Conservation (phyloP, 352 stramenopile genomes). For the Phytophthora niederhauseri region DNA sequence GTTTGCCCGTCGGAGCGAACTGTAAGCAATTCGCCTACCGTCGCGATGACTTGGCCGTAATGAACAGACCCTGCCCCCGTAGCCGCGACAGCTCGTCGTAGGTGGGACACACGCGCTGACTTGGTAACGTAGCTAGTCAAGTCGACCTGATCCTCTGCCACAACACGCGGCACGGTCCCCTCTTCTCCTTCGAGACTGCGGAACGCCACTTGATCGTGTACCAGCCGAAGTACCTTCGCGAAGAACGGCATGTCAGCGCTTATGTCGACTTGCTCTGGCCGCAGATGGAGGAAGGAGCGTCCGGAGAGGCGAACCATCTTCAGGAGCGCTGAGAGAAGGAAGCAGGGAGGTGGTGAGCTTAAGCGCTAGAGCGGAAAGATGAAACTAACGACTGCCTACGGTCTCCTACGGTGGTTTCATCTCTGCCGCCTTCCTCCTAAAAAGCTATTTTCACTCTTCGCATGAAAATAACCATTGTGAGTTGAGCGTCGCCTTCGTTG, state of each 20-base stretch:
- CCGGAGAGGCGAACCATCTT: not conserved
- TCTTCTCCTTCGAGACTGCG: not conserved
- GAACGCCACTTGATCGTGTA: not conserved
- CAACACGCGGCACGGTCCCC: too few species aligned
- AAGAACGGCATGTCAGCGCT: not conserved
- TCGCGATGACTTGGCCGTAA: too few species aligned
- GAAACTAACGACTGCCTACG: not conserved
- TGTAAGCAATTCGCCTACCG: too few species aligned
- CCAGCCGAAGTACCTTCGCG: not conserved
- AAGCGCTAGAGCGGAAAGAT: not conserved
- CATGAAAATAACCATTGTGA: not conserved
- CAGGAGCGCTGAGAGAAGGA: not conserved
- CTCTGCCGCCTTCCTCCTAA: not conserved
- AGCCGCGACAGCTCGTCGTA: too few species aligned
- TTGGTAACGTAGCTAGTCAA: too few species aligned
- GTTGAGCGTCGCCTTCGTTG: not conserved
- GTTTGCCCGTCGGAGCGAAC: too few species aligned
- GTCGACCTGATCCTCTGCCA: too few species aligned
- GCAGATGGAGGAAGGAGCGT: not conserved
- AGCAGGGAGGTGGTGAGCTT: not conserved
- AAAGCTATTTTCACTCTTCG: not conserved
- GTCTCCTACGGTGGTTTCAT: not conserved
- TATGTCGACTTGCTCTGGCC: not conserved
- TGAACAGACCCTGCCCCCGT: too few species aligned
- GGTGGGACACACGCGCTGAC: too few species aligned